Evolutionary conservation across 768 basidiomycete species (phyloP), one percentile per base, ranked within the genome.

Genomic region (Crucibulum laeve): DNA sequence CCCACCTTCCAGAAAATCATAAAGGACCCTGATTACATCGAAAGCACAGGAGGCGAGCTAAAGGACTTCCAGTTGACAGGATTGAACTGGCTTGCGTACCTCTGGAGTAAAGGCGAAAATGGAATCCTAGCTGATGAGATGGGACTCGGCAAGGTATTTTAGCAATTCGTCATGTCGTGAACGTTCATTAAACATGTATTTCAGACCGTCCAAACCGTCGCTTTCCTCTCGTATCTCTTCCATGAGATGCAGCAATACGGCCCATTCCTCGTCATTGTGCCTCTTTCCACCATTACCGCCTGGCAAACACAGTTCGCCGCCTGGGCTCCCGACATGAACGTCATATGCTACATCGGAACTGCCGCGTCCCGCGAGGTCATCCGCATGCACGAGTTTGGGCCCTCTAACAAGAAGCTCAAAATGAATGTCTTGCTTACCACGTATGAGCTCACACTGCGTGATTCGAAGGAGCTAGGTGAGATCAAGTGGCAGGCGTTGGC

Each of bases 51-150:
- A 23, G 92, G 92, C 4, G 65, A 82, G 49, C 74, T 98, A 48
- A 99, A 99, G 67, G 96, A 98, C 56, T 99, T 99, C 71, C 96
- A 99, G 69, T 73, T 98, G 30, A 96, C 92, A 2, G 96, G 96
- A 18, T 74, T 99, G 50, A 99, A 99, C 59, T 99, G 96, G 96
- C 75, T 99, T n/a, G 87, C 91, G 3, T 98, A 95, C 63, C 70
- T 94, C 13, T 98, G 96, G 96, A 83, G 79, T 51, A 82, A 91
- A 53, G 90, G 90, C 6, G 87, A 95, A 54, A 98, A 98, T 59
- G 96, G 96, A 15, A 96, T 99, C 46, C 69, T 99, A 25, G 96
- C 96, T 1, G 96, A 99, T 57, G 96, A 99, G 76, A 99, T 98
- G 96, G 96, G 96, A 61, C 85, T 99, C 19, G 96, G 96, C 42